Evolutionary conservation across 1,284 basidiomycete species (phyloP).

Genomic region (Leccinum insolens): DNA sequence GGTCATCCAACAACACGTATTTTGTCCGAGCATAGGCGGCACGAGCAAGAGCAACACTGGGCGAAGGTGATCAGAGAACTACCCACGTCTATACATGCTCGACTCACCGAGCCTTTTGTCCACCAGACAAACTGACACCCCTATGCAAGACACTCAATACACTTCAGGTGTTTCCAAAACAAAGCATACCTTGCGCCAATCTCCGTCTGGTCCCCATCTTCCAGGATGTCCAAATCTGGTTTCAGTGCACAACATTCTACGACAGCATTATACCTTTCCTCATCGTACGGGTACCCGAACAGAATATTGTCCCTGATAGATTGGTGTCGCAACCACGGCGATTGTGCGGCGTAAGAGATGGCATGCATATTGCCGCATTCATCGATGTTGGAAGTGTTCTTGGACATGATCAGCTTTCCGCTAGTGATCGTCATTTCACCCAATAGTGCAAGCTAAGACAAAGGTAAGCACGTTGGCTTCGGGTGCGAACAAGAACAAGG

Average conservation of each 20-base stretch:
- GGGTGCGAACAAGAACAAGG: neutral
- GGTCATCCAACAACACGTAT: constrained; percentile 60
- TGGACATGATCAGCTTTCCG: constrained; percentile 43
- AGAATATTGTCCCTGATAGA: constrained; percentile 49
- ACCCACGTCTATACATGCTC: neutral
- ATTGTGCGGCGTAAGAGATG: constrained; percentile 63
- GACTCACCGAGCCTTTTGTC: constrained; percentile 52
- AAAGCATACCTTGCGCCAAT: constrained; percentile 36
- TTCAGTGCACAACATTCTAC: constrained; percentile 65
- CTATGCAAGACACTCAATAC: constrained; percentile 21
- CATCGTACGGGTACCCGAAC: constrained; percentile 47
- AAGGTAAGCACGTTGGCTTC: neutral
- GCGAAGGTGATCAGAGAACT: constrained; percentile 1
- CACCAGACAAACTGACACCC: constrained; percentile 53
- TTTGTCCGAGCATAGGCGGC: constrained; percentile 56
- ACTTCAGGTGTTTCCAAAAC: neutral
- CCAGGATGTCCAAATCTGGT: constrained; percentile 54
- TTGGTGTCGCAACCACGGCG: constrained; percentile 59
- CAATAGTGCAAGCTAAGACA: constrained; percentile 33
- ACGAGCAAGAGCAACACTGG: constrained; percentile 57
- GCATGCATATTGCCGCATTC: constrained; percentile 47
- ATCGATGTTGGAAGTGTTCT: constrained; percentile 42
- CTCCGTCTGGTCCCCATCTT: constrained; percentile 41
- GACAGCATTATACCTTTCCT: constrained; percentile 43
- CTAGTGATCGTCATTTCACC: constrained; percentile 35